Conservation (phyloP, 2,329 filamentous ascomycete species). For the Neonectria punicea region DNA sequence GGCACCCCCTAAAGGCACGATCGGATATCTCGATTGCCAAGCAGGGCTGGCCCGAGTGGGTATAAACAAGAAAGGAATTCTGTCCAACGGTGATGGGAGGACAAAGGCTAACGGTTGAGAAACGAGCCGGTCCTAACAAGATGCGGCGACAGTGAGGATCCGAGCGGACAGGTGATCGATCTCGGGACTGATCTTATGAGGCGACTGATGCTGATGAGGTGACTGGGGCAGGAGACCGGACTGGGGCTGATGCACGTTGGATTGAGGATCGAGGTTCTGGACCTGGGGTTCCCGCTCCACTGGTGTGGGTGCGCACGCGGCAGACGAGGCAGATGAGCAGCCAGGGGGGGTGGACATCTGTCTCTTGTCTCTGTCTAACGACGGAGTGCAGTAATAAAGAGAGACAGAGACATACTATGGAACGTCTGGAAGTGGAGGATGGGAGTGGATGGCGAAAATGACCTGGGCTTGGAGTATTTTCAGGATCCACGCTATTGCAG, state of each 20-base stretch:
- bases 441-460: constrained; percentile 7
- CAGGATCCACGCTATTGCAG: constrained; percentile 33
- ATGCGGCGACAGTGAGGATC: constrained; percentile 28
- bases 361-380: neutral
- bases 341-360: neutral
- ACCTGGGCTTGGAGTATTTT: constrained; percentile 32
- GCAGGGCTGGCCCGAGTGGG: constrained; percentile 30
- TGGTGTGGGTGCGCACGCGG: constrained; percentile 31
- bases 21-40: constrained; percentile 43
- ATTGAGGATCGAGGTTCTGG: constrained; percentile 39
- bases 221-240: constrained; percentile 30
- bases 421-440: neutral
- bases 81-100: constrained; percentile 35
- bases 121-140: constrained; percentile 32
- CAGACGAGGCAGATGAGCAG: constrained; percentile 21
- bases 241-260: constrained; percentile 35
- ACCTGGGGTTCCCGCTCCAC: constrained; percentile 31
- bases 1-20: constrained; percentile 31
- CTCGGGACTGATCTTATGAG: constrained; percentile 37
- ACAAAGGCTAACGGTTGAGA: constrained; percentile 28
- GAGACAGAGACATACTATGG: neutral
- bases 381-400: neutral
- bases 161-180: constrained; percentile 39
- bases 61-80: constrained; percentile 18
- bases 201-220: constrained; percentile 41